Evolutionary conservation across 306 rosid species (phyloP).

Genomic region (Glycyrrhiza uralensis): DNA sequence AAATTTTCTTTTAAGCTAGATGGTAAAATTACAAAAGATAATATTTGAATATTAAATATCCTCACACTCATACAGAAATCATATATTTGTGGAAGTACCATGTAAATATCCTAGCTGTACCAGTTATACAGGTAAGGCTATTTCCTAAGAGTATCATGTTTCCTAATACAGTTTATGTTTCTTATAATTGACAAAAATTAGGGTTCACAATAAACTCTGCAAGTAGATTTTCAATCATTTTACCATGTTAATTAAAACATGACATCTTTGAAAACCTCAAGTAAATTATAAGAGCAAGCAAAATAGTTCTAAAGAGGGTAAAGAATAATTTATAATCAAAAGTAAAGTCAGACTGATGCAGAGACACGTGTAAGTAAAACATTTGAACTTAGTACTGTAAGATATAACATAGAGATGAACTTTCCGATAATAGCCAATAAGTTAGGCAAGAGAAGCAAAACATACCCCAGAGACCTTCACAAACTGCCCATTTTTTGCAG

Average conservation of each 20-base stretch:
- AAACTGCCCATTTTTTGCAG: slow-evolving; percentile 90
- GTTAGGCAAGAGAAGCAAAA: slow-evolving; percentile 24
- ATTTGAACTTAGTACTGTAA: background rate
- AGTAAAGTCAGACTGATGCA: slow-evolving; percentile 15
- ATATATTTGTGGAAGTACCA: background rate
- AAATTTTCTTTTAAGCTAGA: too few species aligned
- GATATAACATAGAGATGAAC: background rate
- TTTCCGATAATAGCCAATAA: slow-evolving; percentile 4
- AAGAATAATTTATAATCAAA: slow-evolving; percentile 7
- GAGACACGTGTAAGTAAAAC: background rate
- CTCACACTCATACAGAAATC: background rate
- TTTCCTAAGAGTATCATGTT: background rate
- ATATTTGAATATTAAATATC: background rate
- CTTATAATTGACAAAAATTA: background rate
- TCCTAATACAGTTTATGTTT: background rate
- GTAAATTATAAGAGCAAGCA: background rate
- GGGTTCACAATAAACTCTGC: background rate
- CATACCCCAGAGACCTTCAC: slow-evolving; percentile 99
- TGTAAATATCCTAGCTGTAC: background rate
- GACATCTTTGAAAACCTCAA: background rate
- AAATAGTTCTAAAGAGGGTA: background rate
- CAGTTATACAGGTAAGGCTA: slow-evolving; percentile 12
- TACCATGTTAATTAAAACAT: background rate
- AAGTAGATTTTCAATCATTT: background rate
- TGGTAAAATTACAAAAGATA: background rate